A percentile compares a stretch with the other conserved stretches of the same genome.
Conservation (phyloP, 177 flowering plant species). For the Vitis hybrid region DNA sequence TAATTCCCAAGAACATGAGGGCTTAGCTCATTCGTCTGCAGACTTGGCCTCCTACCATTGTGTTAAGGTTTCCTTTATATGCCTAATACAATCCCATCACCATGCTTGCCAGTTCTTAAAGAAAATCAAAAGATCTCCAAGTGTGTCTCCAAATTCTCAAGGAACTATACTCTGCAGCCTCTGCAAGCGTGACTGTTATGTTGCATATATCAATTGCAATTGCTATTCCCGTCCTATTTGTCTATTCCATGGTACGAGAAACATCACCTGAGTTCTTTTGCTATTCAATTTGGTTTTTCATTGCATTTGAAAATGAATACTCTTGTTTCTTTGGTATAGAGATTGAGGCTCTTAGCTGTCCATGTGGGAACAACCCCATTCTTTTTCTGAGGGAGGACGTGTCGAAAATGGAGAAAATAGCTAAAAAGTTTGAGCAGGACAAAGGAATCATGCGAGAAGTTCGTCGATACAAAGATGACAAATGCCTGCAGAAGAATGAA, state of each 20-base stretch:
- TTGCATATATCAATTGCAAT: conserved; percentile 12
- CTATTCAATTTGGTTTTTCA: background rate
- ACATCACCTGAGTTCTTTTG: background rate
- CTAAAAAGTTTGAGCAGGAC: conserved; percentile 19
- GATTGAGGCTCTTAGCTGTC: background rate
- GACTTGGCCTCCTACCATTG: background rate
- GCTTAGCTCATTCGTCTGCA: background rate
- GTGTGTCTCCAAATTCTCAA: conserved; percentile 8
- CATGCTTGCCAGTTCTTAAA: conserved; percentile 7
- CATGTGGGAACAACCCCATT: conserved; percentile 8
- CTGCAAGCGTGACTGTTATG: conserved; percentile 23
- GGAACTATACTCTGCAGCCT: conserved; percentile 22
- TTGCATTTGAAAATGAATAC: background rate
- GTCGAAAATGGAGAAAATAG: conserved; percentile 11
- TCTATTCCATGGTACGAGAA: conserved; percentile 14
- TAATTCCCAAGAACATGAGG: background rate
- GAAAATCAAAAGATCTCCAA: background rate
- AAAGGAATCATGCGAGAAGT: background rate
- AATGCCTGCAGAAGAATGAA: too few species aligned
- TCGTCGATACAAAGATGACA: too few species aligned
- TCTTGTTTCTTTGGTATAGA: conserved; percentile 3
- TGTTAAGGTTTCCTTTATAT: conserved; percentile 14
- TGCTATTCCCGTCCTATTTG: conserved; percentile 8
- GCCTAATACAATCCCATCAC: conserved; percentile 9
- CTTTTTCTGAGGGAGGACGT: conserved; percentile 16